Percentiles rank a stretch among this genome's conserved stretches.
These are phyloP conservation scores for Cyberlindnera saturnus DNA, from an alignment of 805 yeast species.

Conservation along the genomic window DNA sequence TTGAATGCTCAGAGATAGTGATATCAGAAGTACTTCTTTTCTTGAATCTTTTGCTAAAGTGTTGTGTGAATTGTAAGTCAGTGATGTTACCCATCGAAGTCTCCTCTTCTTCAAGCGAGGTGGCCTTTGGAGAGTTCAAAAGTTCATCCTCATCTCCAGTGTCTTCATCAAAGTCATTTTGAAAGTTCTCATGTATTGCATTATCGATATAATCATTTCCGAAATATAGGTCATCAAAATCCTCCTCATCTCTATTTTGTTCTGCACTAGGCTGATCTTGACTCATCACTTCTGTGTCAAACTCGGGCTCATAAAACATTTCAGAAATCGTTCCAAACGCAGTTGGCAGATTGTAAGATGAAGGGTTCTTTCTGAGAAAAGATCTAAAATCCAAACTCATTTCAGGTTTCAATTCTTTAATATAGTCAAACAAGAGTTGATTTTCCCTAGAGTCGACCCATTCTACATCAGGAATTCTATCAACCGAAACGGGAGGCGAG, in stretches of 20 bases:
- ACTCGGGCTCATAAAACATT: conserved; percentile 24
- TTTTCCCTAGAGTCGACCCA: conserved; percentile 42
- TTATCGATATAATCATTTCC: neutral
- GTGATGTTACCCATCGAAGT: conserved; percentile 7
- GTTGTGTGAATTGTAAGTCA: conserved; percentile 1
- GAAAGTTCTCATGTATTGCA: conserved; percentile 4
- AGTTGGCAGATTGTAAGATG: conserved; percentile 24
- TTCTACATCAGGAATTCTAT: conserved; percentile 20
- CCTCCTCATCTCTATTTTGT: conserved; percentile 6
- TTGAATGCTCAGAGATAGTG: neutral
- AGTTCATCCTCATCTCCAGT: neutral
- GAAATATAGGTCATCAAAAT: neutral
- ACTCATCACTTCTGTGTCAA: conserved; percentile 8
- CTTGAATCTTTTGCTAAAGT: neutral
- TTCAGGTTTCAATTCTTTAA: conserved; percentile 15
- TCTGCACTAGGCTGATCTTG: conserved; percentile 4
- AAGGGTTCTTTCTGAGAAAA: conserved; percentile 19
- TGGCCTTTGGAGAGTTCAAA: neutral
- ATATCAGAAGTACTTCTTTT: neutral
- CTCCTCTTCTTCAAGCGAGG: neutral
- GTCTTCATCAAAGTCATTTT: conserved; percentile 1
- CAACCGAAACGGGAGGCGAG: conserved; percentile 19
- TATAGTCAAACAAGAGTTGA: conserved; percentile 26
- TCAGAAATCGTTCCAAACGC: conserved; percentile 27
- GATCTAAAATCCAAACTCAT: conserved; percentile 8